Conservation (phyloP, 305 asterid species). For the Fraxinus sp. region DNA sequence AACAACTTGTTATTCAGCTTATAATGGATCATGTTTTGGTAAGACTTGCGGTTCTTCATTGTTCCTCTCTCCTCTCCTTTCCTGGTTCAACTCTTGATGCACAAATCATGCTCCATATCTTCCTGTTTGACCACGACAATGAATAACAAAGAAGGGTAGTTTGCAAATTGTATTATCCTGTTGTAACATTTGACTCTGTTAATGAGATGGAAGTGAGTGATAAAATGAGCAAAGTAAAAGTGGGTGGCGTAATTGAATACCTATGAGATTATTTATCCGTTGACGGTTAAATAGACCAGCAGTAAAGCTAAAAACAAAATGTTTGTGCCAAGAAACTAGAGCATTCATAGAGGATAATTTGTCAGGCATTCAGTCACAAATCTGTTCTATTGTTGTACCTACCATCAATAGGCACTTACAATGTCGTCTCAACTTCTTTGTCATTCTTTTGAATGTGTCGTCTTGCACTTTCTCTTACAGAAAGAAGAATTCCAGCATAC, state of each 20-base stretch:
- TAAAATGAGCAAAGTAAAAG: not conserved
- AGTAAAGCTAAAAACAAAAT: conserved; percentile 9
- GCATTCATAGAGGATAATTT: conserved; percentile 15
- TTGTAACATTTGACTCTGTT: conserved; percentile 17
- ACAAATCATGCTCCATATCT: not conserved
- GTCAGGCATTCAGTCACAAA: not conserved
- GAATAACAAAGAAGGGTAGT: conserved; percentile 7
- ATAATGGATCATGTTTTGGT: conserved; percentile 78
- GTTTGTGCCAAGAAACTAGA: conserved; percentile 14
- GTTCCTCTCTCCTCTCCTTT: not conserved
- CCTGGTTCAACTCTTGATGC: conserved; percentile 6
- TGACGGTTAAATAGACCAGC: not conserved
- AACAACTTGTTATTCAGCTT: conserved; percentile 72
- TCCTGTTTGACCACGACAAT: not conserved
- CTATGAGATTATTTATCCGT: not conserved
- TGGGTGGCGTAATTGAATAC: not conserved
- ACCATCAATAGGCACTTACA: not conserved
- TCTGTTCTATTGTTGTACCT: conserved; percentile 2
- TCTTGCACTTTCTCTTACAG: conserved; percentile 40
- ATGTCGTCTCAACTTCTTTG: not conserved
- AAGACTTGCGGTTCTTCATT: conserved; percentile 25
- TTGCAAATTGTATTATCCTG: not conserved
- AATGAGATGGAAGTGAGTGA: not conserved
- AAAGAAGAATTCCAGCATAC: conserved; percentile 99
- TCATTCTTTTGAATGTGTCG: not conserved